phyloP scores from a whole-genome alignment of 1,284 basidiomycete species.

The Hemileia vastatrix region DNA sequence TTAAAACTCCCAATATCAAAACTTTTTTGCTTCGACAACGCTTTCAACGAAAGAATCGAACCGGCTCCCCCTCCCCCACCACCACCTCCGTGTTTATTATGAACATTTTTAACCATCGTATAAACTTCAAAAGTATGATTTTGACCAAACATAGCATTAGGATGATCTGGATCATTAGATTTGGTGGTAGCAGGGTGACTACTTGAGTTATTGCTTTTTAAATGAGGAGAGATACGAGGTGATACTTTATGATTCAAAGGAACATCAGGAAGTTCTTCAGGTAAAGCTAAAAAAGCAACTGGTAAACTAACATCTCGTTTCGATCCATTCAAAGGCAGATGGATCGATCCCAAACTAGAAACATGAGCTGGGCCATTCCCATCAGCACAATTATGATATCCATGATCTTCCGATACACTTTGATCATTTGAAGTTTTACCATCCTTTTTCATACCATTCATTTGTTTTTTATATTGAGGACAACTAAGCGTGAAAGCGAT shows the following conservation, averaged over 20 bases:
- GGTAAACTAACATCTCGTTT: background rate
- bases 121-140: background rate
- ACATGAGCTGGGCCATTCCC: no score
- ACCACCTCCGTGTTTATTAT: no score
- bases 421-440: no score
- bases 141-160: background rate
- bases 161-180: background rate
- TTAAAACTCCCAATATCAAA: background rate
- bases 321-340: no score
- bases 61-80: no score
- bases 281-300: background rate
- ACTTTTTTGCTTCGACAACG: constrained; percentile 1
- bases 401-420: no score
- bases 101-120: background rate
- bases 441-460: background rate
- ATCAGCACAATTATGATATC: no score
- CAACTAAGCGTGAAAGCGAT: constrained; percentile 27
- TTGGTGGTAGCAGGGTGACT: background rate
- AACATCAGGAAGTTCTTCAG: constrained; percentile 1
- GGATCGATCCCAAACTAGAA: no score
- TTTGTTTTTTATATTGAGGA: constrained; percentile 17
- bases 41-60: background rate
- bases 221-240: background rate
- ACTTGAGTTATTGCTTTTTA: background rate
- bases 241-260: background rate